Evolutionary conservation across 192 early-diverging fungal species (phyloP).

Genomic region (Linnemannia zychae): DNA sequence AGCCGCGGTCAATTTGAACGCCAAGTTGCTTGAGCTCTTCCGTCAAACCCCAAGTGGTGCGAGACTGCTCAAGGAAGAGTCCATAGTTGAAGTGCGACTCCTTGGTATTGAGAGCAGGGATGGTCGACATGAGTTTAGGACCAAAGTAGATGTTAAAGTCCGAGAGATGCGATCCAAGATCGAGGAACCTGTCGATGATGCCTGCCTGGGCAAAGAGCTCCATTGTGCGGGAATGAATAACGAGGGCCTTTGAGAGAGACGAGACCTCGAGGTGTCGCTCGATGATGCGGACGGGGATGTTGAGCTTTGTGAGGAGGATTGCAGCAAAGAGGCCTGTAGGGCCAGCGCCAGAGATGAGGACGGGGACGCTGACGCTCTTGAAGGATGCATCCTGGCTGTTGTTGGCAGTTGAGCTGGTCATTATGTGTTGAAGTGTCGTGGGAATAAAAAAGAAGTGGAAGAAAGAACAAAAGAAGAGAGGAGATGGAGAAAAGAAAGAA

Average conservation of each 20-base stretch:
- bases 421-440: not conserved
- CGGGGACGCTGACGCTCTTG: constrained; percentile 22
- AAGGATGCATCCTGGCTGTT: not conserved
- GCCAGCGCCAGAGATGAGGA: constrained; percentile 51
- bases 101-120: constrained; percentile 15
- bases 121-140: constrained; percentile 8
- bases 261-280: constrained; percentile 43
- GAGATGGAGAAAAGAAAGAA: not conserved
- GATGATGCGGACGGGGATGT: constrained; percentile 46
- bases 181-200: constrained; percentile 29
- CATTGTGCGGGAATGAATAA: constrained; percentile 50
- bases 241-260: constrained; percentile 41
- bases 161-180: not conserved
- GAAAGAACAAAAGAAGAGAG: not conserved
- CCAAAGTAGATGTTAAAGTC: constrained; percentile 35
- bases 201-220: constrained; percentile 40
- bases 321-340: constrained; percentile 47
- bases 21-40: constrained; percentile 37
- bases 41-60: constrained; percentile 15
- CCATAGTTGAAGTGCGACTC: constrained; percentile 46
- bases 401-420: not conserved
- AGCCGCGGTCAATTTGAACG: constrained; percentile 33
- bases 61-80: constrained; percentile 37
- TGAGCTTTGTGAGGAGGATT: constrained; percentile 47
- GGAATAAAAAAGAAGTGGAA: not conserved